Evolutionary conservation across 2,329 filamentous ascomycete genomes (phyloP).

Genomic region (Lachnellula arida): DNA sequence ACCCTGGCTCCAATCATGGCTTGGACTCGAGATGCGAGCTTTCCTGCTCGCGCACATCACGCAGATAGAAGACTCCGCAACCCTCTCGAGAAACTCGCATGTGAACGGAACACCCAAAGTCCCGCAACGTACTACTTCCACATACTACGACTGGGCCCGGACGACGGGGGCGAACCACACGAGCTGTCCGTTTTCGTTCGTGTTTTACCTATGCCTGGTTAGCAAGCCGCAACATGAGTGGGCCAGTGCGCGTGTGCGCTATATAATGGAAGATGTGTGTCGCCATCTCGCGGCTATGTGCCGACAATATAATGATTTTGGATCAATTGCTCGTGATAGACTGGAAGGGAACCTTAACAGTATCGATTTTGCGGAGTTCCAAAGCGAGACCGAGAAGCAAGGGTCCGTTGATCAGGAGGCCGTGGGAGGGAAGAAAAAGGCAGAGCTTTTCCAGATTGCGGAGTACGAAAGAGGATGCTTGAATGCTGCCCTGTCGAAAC

Average conservation of each 20-base stretch:
- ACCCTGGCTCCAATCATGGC: neutral
- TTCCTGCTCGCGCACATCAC: neutral
- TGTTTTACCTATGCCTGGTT: neutral
- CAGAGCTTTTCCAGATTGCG: neutral
- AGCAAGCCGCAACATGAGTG: neutral
- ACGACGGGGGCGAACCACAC: constrained; percentile 4
- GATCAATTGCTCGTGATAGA: constrained; percentile 28
- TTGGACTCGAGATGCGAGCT: neutral
- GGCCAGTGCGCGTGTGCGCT: neutral
- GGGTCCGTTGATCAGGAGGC: neutral
- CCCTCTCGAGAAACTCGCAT: neutral
- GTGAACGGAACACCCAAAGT: too few relatives aligned
- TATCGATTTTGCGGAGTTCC: constrained; percentile 26
- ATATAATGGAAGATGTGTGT: constrained; percentile 7
- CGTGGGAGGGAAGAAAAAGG: neutral
- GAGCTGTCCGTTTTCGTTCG: constrained; percentile 6
- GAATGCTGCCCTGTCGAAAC: neutral
- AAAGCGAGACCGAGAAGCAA: neutral
- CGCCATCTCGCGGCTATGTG: constrained; percentile 28
- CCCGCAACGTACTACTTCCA: too few relatives aligned
- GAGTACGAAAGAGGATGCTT: constrained; percentile 2
- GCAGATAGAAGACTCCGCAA: neutral
- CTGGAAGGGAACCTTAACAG: constrained; percentile 33
- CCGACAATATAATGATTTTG: constrained; percentile 35
- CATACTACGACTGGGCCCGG: neutral